Conservation (phyloP, 345 rosid species). For the Hevea brasiliensis region DNA sequence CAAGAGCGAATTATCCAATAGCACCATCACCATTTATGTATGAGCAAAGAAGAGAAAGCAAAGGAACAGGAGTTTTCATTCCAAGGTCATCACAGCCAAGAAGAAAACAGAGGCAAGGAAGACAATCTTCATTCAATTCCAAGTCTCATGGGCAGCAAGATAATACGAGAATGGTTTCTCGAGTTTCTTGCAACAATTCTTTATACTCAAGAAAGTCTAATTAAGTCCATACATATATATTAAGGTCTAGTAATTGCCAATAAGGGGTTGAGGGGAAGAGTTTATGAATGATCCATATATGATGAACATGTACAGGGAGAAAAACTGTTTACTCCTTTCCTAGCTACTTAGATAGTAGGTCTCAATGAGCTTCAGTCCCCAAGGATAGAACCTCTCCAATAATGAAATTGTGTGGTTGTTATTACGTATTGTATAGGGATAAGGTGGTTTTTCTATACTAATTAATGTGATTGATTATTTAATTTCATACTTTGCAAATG, state of each 20-base stretch:
- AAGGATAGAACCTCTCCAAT: constrained; percentile 30
- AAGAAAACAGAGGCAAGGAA: constrained; percentile 66
- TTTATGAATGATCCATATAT: neutral
- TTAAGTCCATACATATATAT: neutral
- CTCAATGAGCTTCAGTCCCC: constrained; percentile 12
- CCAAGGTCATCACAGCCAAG: constrained; percentile 67
- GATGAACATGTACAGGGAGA: constrained; percentile 28
- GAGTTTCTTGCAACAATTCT: constrained; percentile 30
- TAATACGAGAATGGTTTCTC: constrained; percentile 40
- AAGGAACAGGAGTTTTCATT: constrained; percentile 92
- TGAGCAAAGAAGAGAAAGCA: constrained; percentile 66
- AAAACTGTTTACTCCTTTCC: constrained; percentile 12
- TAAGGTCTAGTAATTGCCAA: constrained; percentile 19
- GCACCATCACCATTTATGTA: constrained; percentile 44
- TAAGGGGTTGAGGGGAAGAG: constrained; percentile 17
- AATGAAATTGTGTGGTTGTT: constrained; percentile 16
- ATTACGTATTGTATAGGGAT: constrained; percentile 19
- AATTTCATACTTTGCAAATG: neutral
- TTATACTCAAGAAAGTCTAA: constrained; percentile 44
- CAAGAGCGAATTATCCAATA: constrained; percentile 43
- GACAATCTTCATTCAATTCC: constrained; percentile 46
- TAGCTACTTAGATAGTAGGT: neutral
- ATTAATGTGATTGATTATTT: constrained; percentile 24
- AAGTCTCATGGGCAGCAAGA: constrained; percentile 47
- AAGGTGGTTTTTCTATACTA: constrained; percentile 21